Conservation (phyloP, 345 rosid genomes). For the Trapa incisa region DNA sequence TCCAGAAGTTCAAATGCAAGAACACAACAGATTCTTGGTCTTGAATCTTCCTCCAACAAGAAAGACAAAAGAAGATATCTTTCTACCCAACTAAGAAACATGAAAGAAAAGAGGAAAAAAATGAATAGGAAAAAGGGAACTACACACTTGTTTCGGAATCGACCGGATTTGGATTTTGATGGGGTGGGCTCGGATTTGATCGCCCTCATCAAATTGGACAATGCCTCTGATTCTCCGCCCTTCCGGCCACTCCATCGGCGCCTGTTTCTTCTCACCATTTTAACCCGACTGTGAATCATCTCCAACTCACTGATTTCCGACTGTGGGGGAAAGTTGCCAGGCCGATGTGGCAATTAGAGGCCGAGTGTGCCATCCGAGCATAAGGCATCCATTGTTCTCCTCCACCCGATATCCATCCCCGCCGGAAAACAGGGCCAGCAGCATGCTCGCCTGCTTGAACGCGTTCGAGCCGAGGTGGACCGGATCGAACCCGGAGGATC, state of each 20-base stretch:
- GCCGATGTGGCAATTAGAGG: too few species aligned
- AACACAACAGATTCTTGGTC: conserved; percentile 3
- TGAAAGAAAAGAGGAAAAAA: background rate
- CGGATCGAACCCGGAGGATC: too few species aligned
- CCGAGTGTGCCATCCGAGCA: too few species aligned
- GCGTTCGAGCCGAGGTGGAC: too few species aligned
- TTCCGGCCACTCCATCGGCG: background rate
- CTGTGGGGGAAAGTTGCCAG: too few species aligned
- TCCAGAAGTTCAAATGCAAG: conserved; percentile 2
- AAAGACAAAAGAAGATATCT: background rate
- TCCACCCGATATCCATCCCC: too few species aligned
- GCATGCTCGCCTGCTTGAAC: too few species aligned
- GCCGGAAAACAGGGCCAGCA: too few species aligned
- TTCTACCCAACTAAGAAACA: conserved; percentile 1
- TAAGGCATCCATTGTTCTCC: too few species aligned
- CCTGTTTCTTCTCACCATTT: background rate
- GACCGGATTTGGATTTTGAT: background rate
- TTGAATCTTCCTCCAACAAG: background rate
- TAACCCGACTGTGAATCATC: background rate
- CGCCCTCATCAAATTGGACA: too few species aligned
- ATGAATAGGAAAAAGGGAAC: conserved; percentile 1
- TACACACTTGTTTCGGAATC: background rate
- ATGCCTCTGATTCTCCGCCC: background rate
- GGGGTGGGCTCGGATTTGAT: background rate
- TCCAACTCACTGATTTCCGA: conserved; percentile 1